Percentiles rank a stretch among this genome's conserved stretches.
These are phyloP conservation scores for Fusarium sp. DNA, from an alignment of 2,329 filamentous ascomycete genomes.

Conservation along the genomic window DNA sequence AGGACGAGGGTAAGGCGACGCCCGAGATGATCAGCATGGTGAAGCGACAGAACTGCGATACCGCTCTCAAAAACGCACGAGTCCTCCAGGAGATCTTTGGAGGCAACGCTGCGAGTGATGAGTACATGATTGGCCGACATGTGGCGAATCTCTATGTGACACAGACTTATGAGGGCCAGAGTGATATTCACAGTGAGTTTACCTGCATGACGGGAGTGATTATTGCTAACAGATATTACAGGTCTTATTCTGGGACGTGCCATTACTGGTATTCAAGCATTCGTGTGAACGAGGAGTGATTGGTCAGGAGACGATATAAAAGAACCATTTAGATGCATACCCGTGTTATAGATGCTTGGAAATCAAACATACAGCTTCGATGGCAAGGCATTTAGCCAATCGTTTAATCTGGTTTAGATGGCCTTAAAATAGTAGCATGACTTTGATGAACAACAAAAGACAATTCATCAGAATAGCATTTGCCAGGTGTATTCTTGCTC, in stretches of 20 bases:
- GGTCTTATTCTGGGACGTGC: constrained; percentile 75
- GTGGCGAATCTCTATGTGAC: constrained; percentile 97
- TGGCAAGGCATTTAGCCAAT: not conserved
- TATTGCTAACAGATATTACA: constrained; percentile 49
- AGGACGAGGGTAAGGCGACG: constrained; percentile 86
- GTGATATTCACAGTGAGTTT: constrained; percentile 91
- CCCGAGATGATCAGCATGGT: constrained; percentile 98
- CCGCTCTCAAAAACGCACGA: constrained; percentile 82
- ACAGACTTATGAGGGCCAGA: constrained; percentile 98
- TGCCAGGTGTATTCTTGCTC: not conserved
- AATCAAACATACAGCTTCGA: constrained; percentile 13
- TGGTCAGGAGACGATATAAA: constrained; percentile 22
- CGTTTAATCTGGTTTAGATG: not conserved
- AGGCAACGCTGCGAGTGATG: constrained; percentile 97
- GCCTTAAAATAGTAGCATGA: not conserved
- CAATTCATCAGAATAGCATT: not conserved
- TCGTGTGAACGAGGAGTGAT: constrained; percentile 61
- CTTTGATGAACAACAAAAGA: not conserved
- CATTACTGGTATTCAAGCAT: constrained; percentile 81
- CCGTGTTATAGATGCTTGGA: constrained; percentile 30
- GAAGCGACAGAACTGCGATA: constrained; percentile 97
- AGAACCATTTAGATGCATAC: constrained; percentile 14
- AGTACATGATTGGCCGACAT: constrained; percentile 94
- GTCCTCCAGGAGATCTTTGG: constrained; percentile 94
- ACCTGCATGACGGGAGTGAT: not conserved